These are phyloP conservation scores for Viola pubescens DNA, from an alignment of 441 rosid genomes.

Conservation along the genomic window DNA sequence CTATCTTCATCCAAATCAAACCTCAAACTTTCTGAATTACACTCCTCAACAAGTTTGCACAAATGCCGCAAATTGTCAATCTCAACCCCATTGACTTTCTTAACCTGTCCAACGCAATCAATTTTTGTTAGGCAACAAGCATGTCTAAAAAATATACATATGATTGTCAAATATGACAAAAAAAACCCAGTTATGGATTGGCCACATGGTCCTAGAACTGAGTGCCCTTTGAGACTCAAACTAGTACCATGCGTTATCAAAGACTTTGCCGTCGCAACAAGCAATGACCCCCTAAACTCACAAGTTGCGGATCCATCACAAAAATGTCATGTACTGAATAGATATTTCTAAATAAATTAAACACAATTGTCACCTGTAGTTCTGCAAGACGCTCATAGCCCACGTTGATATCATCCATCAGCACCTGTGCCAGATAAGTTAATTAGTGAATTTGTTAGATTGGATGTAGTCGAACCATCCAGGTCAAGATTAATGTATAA, in stretches of 20 bases:
- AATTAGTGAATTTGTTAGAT: no score
- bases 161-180: background rate
- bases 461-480: no score
- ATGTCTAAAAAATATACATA: background rate
- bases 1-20: slow-evolving; percentile 77
- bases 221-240: background rate
- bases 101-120: slow-evolving; percentile 46
- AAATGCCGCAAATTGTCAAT: slow-evolving; percentile 67
- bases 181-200: background rate
- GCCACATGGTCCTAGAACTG: background rate
- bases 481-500: no score
- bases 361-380: slow-evolving; percentile 47
- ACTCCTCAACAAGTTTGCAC: slow-evolving; percentile 53
- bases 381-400: slow-evolving; percentile 92
- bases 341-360: slow-evolving; percentile 1
- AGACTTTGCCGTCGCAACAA: background rate
- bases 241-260: background rate
- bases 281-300: background rate
- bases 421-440: slow-evolving; percentile 44
- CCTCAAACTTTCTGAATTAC: slow-evolving; percentile 46
- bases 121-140: slow-evolving; percentile 13
- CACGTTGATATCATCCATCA: slow-evolving; percentile 80
- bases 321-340: background rate
- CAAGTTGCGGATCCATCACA: background rate
- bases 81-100: slow-evolving; percentile 61